Percentiles rank a stretch among this genome's conserved stretches.
Evolutionary conservation across 1,284 basidiomycete genomes (phyloP).

Genomic region (Ustilago tritici): DNA sequence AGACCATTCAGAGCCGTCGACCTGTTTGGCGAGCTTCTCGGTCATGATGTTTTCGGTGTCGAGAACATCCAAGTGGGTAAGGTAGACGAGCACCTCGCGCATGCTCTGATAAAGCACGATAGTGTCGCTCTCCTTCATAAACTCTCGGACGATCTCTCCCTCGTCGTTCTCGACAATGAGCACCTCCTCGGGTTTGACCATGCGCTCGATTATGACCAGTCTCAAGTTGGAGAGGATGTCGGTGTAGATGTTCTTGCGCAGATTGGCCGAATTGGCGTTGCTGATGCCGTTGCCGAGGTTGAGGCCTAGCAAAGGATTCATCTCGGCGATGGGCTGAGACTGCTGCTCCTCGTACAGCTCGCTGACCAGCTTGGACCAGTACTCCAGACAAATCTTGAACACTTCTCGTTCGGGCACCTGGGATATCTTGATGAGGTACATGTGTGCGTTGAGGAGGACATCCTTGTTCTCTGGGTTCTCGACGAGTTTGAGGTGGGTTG

Average conservation of each 20-base stretch:
- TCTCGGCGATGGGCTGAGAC: constrained; percentile 89
- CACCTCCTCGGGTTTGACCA: constrained; percentile 98
- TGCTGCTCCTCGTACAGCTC: constrained; percentile 99
- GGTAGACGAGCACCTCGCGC: constrained; percentile 91
- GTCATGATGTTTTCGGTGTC: constrained; percentile 91
- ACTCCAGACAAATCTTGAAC: constrained; percentile 99
- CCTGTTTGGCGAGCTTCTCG: constrained; percentile 96
- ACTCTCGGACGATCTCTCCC: constrained; percentile 98
- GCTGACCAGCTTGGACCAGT: constrained; percentile 95
- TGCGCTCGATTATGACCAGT: constrained; percentile 96
- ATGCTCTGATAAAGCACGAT: constrained; percentile 99
- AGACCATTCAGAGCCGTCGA: constrained; percentile 97
- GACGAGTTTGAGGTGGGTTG: constrained; percentile 85
- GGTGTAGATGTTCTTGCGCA: constrained; percentile 92
- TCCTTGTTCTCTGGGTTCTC: constrained; percentile 93
- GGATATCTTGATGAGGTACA: constrained; percentile 98
- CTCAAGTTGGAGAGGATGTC: constrained; percentile 91
- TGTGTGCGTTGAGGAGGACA: constrained; percentile 82
- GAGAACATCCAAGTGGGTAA: constrained; percentile 94
- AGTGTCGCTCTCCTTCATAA: constrained; percentile 99
- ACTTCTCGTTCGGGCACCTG: constrained; percentile 98
- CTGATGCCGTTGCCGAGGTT: constrained; percentile 72
- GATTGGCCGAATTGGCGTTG: constrained; percentile 65
- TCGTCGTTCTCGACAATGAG: constrained; percentile 99
- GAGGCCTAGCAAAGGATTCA: constrained; percentile 91